Evolutionary conservation across 2,329 filamentous ascomycete genomes (phyloP).

Genomic region (Penicillium sp.): DNA sequence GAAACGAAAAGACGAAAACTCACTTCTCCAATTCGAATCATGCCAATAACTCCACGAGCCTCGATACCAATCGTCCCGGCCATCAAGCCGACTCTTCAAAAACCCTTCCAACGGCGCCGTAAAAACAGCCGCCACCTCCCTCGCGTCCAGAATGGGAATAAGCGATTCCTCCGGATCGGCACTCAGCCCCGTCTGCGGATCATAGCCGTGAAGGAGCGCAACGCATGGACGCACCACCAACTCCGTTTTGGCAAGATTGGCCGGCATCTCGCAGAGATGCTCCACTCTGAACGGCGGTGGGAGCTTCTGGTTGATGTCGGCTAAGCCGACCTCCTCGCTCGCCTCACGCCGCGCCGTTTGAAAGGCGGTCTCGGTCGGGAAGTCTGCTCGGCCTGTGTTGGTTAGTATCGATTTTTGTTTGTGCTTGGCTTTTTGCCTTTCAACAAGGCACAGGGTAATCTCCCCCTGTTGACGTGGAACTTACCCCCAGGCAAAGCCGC

Average conservation of each 20-base stretch:
- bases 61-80: conserved; percentile 70
- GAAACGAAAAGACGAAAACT: conserved; percentile 13
- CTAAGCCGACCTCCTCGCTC: conserved; percentile 87
- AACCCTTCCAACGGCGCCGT: conserved; percentile 86
- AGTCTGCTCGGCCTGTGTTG: conserved; percentile 53
- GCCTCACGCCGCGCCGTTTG: conserved; percentile 86
- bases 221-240: conserved; percentile 72
- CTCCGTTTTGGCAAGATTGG: conserved; percentile 68
- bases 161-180: conserved; percentile 64
- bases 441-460: too few relatives aligned
- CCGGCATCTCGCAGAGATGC: conserved; percentile 79
- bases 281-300: conserved; percentile 78
- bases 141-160: conserved; percentile 77
- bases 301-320: conserved; percentile 64
- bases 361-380: conserved; percentile 56
- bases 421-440: not conserved
- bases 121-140: conserved; percentile 91
- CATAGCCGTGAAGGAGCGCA: conserved; percentile 67
- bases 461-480: conserved; percentile 28
- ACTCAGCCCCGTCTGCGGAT: conserved; percentile 40
- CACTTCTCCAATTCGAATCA: conserved; percentile 66
- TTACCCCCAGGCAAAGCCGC: conserved; percentile 81
- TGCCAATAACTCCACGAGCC: conserved; percentile 80
- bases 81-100: conserved; percentile 58
- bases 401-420: not conserved